Evolutionary conservation across 768 basidiomycete species (phyloP), one percentile per base, ranked within the genome.

Genomic region (Podaxis carcinomalis): DNA sequence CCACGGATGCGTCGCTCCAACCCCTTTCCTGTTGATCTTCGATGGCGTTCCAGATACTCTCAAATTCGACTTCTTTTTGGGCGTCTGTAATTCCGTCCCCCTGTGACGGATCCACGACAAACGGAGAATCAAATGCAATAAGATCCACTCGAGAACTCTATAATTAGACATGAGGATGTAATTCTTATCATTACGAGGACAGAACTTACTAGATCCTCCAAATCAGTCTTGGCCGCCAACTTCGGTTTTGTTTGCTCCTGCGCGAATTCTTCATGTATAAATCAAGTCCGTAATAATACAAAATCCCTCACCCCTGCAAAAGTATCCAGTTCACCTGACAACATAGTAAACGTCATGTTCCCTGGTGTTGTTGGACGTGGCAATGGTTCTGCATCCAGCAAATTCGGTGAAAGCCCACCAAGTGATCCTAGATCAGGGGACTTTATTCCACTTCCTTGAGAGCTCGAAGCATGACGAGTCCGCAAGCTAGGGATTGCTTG

Each of bases 91-190:
- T 51, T 39, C 60, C 72, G 62, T 25, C 53, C 7, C 68, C 70
- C 35, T 40, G 32, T 23, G 16, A 40, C 23, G 77, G 76, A 62
- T 87, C 86, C 6, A 77, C 69, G 46, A 83, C 74, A 73, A 87
- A 87, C 2, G 90, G 88, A 1, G 87, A 84, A 69, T 93, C 90
- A 40, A 93, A 80, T 7, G 84, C 77, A 63, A 93, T 92, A 51
- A 93, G 81, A 73, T 92, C 88, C 60, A 71, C 63, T 56, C 75
- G 75, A 50, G 72, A 64, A 16, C 57, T 66, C 78, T 75, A 57
- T 37, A 37, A 16, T 16, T 36, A 37, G 11, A 23, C 23, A 35
- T 62, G 58, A 65, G 49, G 65, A 50, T 35, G 14, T 57, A 28
- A 23, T 14, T 35, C 9, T 19, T 21, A 4, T 32, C 36, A 39